These are phyloP conservation scores for Malbranchea zuffiana DNA, from an alignment of 2,329 filamentous ascomycete genomes.

Conservation along the genomic window DNA sequence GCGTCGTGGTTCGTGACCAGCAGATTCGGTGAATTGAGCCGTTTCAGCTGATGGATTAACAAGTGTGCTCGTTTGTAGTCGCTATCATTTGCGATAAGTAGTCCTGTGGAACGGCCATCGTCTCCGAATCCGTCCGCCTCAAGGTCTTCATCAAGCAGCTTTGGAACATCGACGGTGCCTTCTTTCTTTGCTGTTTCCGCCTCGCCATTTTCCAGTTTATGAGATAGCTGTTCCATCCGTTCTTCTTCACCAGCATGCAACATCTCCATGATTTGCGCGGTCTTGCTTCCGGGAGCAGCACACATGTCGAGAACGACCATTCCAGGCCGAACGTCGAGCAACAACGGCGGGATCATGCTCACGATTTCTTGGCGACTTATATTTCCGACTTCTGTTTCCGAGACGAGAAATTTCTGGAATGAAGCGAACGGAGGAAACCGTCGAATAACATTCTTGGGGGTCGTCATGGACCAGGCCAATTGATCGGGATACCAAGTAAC, in stretches of 20 bases:
- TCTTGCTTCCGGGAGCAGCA: slow-evolving; percentile 93
- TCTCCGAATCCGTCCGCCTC: slow-evolving; percentile 53
- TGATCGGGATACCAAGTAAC: slow-evolving; percentile 91
- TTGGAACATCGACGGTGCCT: slow-evolving; percentile 18
- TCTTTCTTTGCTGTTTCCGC: slow-evolving; percentile 24
- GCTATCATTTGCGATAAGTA: slow-evolving; percentile 89
- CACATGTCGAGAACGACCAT: slow-evolving; percentile 95
- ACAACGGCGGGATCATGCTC: slow-evolving; percentile 93
- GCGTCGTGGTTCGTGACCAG: slow-evolving; percentile 98
- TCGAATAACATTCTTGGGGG: slow-evolving; percentile 87
- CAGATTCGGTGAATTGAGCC: slow-evolving; percentile 88
- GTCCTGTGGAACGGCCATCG: slow-evolving; percentile 75
- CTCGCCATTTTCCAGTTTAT: slow-evolving; percentile 50
- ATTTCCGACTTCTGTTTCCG: slow-evolving; percentile 92
- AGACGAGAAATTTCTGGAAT: slow-evolving; percentile 96
- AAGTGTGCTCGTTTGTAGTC: slow-evolving; percentile 97
- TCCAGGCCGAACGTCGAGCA: slow-evolving; percentile 81
- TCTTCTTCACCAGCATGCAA: slow-evolving; percentile 87
- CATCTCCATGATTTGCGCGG: slow-evolving; percentile 88
- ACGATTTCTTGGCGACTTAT: slow-evolving; percentile 96
- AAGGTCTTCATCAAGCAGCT: slow-evolving; percentile 30
- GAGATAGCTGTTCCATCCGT: slow-evolving; percentile 61
- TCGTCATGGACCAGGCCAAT: slow-evolving; percentile 96
- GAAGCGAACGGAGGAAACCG: slow-evolving; percentile 88
- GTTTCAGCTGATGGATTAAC: slow-evolving; percentile 95